These are phyloP conservation scores for Halenospora varia DNA, from an alignment of 495 filamentous ascomycete genomes.

Conservation along the genomic window DNA sequence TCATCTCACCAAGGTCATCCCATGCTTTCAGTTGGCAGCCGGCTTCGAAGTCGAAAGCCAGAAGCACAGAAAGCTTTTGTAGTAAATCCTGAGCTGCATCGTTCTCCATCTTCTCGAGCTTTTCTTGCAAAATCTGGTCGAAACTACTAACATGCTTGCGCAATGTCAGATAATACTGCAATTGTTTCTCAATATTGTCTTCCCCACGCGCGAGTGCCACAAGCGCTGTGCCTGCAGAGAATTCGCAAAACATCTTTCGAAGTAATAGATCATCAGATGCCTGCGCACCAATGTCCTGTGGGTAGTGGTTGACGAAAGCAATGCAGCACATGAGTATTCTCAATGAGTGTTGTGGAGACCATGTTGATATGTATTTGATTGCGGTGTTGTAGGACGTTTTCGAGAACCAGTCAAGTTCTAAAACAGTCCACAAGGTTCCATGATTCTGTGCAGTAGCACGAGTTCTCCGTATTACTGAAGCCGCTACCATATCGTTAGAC, in stretches of 20 bases:
- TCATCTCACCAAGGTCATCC: slow-evolving; percentile 58
- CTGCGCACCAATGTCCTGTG: slow-evolving; percentile 40
- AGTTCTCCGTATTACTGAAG: slow-evolving; percentile 42
- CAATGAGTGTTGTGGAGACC: slow-evolving; percentile 47
- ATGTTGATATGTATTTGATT: slow-evolving; percentile 51
- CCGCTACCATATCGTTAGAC: too few species aligned
- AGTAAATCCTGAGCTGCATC: slow-evolving; percentile 46
- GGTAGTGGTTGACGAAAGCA: slow-evolving; percentile 57
- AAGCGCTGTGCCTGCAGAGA: slow-evolving; percentile 57
- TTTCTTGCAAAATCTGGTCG: slow-evolving; percentile 42
- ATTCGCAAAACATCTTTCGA: slow-evolving; percentile 63
- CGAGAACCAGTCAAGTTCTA: slow-evolving; percentile 78
- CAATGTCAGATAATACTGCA: slow-evolving; percentile 56
- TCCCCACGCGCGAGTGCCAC: slow-evolving; percentile 60
- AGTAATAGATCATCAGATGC: slow-evolving; percentile 46
- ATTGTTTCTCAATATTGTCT: slow-evolving; percentile 53
- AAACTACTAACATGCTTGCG: slow-evolving; percentile 56
- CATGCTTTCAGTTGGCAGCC: slow-evolving; percentile 60
- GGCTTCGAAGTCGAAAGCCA: slow-evolving; percentile 77
- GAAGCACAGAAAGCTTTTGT: slow-evolving; percentile 56
- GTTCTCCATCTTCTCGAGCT: slow-evolving; percentile 37
- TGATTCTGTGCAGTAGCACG: slow-evolving; percentile 24
- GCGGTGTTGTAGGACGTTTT: slow-evolving; percentile 73
- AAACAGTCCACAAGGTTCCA: slow-evolving; percentile 45
- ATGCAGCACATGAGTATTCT: slow-evolving; percentile 57